Conservation (phyloP, 495 filamentous ascomycete genomes). For the Penicillium chermesinum region DNA sequence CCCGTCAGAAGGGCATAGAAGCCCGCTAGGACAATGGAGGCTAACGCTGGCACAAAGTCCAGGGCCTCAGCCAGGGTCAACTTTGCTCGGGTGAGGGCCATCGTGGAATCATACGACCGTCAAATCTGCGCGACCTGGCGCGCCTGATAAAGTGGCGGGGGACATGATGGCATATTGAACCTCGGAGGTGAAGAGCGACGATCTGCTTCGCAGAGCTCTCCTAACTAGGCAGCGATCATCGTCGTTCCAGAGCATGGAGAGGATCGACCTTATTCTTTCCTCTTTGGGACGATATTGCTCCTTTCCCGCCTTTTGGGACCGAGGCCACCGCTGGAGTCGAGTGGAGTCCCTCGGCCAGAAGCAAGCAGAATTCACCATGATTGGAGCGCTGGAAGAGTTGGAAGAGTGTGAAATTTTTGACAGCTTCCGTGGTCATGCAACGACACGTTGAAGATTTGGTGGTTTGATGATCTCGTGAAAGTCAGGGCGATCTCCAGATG, state of each 20-base stretch:
- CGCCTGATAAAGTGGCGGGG: constrained; percentile 2
- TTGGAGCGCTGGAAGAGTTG: too few relatives aligned
- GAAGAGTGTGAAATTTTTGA: too few relatives aligned
- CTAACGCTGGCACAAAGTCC: constrained; percentile 32
- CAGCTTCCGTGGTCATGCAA: too few relatives aligned
- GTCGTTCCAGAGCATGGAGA: neutral
- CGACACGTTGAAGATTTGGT: too few relatives aligned
- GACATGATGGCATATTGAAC: neutral
- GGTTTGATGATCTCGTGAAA: too few relatives aligned
- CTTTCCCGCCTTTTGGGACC: constrained; percentile 5
- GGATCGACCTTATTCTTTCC: neutral
- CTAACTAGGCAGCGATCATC: constrained; percentile 9
- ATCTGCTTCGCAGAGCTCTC: constrained; percentile 18
- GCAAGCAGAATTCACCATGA: too few relatives aligned
- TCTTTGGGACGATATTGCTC: neutral
- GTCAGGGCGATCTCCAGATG: too few relatives aligned
- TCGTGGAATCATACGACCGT: constrained; percentile 4
- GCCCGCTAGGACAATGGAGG: constrained; percentile 22
- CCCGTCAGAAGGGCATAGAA: constrained; percentile 31
- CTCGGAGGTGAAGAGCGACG: constrained; percentile 9
- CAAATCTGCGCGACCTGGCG: neutral
- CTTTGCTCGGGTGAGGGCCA: constrained; percentile 15
- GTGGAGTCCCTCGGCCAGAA: too few relatives aligned
- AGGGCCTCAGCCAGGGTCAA: constrained; percentile 31
- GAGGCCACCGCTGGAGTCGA: too few relatives aligned